Conservation (phyloP, 108 stramenopile genomes). For the Parmales sp. region DNA sequence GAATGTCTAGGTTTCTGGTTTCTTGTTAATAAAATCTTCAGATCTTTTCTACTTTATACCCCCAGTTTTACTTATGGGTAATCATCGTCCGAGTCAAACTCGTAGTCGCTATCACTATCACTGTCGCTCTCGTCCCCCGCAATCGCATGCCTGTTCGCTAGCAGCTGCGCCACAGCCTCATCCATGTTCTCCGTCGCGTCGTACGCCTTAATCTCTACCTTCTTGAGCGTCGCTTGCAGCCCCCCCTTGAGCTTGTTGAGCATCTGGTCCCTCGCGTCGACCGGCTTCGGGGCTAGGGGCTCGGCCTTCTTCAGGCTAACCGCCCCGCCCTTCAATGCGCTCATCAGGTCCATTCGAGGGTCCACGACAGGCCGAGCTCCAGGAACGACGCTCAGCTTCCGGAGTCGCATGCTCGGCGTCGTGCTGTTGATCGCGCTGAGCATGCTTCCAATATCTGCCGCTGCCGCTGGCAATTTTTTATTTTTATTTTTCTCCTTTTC, state of each 20-base stretch:
- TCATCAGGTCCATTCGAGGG: neutral
- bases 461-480: no score
- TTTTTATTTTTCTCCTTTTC: neutral
- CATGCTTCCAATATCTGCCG: no score
- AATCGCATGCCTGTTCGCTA: neutral
- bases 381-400: neutral
- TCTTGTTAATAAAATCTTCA: no score
- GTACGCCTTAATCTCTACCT: neutral
- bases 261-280: conserved; percentile 7
- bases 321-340: neutral
- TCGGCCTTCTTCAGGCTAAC: neutral
- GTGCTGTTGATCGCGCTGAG: neutral
- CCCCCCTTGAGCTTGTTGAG: neutral
- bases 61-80: no score
- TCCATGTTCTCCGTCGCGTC: neutral
- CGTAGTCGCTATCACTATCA: conserved; percentile 1
- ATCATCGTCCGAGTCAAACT: neutral
- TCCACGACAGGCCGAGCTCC: neutral
- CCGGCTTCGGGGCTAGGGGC: conserved; percentile 9
- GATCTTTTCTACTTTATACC: no score
- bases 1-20: no score
- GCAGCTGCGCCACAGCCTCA: conserved; percentile 6
- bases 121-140: conserved; percentile 12
- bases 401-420: neutral
- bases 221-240: neutral